These are phyloP conservation scores for Cucurbita maxima DNA, from an alignment of 306 rosid genomes.

Conservation along the genomic window DNA sequence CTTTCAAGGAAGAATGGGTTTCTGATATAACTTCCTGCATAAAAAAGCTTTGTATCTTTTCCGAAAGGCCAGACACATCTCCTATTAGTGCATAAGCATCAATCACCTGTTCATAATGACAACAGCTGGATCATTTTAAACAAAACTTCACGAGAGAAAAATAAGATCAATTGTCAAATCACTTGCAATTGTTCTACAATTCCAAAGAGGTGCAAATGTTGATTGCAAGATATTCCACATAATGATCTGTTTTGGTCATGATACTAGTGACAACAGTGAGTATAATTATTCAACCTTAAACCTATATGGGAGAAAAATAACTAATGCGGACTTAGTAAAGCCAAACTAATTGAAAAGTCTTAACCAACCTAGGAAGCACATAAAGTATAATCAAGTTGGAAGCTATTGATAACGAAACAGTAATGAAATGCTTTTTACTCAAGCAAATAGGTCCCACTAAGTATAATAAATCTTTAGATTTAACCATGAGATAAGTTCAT, in stretches of 20 bases:
- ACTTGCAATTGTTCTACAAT: not conserved
- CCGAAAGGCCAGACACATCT: conserved; percentile 87
- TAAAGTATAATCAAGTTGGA: not conserved
- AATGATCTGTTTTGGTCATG: not conserved
- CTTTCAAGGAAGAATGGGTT: conserved; percentile 71
- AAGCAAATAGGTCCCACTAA: not conserved
- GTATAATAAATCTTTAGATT: not conserved
- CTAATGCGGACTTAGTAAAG: not conserved
- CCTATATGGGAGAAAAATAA: not conserved
- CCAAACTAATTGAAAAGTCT: not conserved
- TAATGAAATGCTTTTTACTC: not conserved
- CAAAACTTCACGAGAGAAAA: not conserved
- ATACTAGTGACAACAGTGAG: not conserved
- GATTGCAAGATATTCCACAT: not conserved
- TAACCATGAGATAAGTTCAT: not conserved
- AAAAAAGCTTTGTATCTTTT: conserved; percentile 96
- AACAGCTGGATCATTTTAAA: not conserved
- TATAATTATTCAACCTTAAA: not conserved
- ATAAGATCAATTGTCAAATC: not conserved
- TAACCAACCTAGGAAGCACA: not conserved
- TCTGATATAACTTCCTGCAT: conserved; percentile 98
- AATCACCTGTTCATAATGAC: conserved; percentile 46
- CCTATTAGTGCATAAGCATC: conserved; percentile 98
- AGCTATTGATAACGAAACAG: not conserved
- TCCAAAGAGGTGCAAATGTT: not conserved